Evolutionary conservation across 257 asterid species (phyloP), one percentile per base, ranked within the genome.

Genomic region (Petrea volubilis): DNA sequence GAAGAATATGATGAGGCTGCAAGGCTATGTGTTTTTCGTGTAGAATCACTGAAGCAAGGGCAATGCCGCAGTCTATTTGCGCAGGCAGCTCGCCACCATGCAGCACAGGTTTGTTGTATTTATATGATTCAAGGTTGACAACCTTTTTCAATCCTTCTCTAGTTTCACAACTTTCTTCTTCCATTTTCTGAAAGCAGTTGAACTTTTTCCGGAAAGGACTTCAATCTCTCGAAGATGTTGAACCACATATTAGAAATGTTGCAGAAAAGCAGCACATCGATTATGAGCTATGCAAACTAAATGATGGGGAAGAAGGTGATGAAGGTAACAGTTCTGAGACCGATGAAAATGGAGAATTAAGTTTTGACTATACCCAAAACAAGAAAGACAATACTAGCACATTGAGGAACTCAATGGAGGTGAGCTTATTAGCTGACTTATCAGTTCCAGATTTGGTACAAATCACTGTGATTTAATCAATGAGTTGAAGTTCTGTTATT

Each of bases 61-160:
- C 97, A 89, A 75, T 79, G 91, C 74, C 87, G 87, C 43, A 93
- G 97, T 79, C 82, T 93, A 64, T 81, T 93, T 66, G 90, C 97
- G 15, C 97, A 90, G 81, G 98, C 97, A 68, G 93, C 90, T 58
- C 97, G 97, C 62, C 98, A 93, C 82, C 97, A 93, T 80, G 84
- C 92, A 43, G 97, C 98, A 23, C 98, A 93, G 96, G 98, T 93
- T 49, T 46, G 18, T 73, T 62, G 18, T 67, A 24, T 25, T 74
- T 68, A 24, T 23, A 20, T 53, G 59, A 43, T 58, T 40, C 34
- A 10, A 68, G 28, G 33, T 73, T 25, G 70, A 34, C 56, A 31
- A 18, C 59, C 36, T 57, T 43, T 68, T 33, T 15, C 36, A 10
- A 12, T 61, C 61, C 24, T 58, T 60, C 31, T 52, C 59, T 27